phyloP scores from a whole-genome alignment of 176 grass and related monocot genomes.

The Dactylis glomerata region DNA sequence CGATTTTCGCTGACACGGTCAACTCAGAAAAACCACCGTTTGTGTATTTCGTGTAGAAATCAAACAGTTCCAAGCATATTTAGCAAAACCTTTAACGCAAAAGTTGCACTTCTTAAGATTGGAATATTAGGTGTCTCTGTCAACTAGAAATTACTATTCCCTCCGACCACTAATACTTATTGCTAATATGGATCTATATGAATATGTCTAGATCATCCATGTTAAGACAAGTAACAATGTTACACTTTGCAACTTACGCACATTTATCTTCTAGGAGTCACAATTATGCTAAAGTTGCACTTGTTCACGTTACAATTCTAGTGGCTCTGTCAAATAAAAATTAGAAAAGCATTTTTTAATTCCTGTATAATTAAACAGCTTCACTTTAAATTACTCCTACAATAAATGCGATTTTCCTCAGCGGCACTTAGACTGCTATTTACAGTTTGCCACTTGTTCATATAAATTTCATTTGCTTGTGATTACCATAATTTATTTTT shows the following conservation, averaged over 20 bases:
- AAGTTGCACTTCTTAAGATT: neutral
- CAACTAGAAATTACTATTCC: no score
- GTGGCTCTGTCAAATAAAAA: neutral
- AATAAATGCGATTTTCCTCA: no score
- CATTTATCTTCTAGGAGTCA: neutral
- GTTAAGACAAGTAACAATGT: neutral
- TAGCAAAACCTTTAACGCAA: neutral
- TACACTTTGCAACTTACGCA: neutral
- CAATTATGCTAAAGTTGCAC: neutral
- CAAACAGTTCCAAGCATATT: neutral
- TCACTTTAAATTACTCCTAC: neutral
- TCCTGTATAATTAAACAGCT: neutral
- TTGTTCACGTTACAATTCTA: neutral
- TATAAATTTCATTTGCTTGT: neutral
- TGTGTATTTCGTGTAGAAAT: neutral
- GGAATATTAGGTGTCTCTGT: neutral
- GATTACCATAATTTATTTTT: neutral
- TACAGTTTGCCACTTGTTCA: neutral
- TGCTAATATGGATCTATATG: no score
- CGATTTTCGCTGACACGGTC: neutral
- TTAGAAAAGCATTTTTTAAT: neutral
- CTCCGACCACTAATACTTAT: no score
- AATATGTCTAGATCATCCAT: no score
- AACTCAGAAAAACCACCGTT: neutral
- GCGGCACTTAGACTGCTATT: neutral